Percentiles rank a stretch among this genome's conserved stretches.
Evolutionary conservation across 2,329 filamentous ascomycete species (phyloP).

Genomic region (Cryphonectria japonica): DNA sequence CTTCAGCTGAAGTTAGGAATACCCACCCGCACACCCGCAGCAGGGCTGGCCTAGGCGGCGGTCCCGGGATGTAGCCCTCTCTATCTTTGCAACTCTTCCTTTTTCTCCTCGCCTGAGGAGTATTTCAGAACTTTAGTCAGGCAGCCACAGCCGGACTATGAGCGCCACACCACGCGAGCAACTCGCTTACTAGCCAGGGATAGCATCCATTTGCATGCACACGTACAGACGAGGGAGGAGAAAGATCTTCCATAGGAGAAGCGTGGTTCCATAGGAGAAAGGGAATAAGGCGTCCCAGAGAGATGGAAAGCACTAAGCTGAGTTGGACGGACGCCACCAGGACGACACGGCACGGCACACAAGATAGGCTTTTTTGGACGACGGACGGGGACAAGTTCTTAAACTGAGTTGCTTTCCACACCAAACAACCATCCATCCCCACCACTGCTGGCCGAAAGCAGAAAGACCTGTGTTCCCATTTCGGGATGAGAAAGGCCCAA

Average conservation of each 20-base stretch:
- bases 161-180: background rate
- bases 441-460: background rate
- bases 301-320: background rate
- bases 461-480: background rate
- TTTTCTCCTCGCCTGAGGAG: background rate
- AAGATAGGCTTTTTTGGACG: background rate
- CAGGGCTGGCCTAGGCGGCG: conserved; percentile 4
- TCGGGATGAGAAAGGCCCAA: background rate
- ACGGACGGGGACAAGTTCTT: background rate
- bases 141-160: background rate
- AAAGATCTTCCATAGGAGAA: background rate
- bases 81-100: background rate
- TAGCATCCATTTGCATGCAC: background rate
- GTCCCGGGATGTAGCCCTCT: background rate
- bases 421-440: too few relatives aligned
- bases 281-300: too few relatives aligned
- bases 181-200: background rate
- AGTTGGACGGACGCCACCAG: background rate
- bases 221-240: background rate
- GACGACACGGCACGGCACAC: background rate
- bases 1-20: background rate
- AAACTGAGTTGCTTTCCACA: background rate
- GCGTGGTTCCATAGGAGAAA: background rate
- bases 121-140: background rate
- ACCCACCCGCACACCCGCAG: background rate